Evolutionary conservation across 2,329 filamentous ascomycete genomes (phyloP).

Genomic region (Botrytis deweyae): DNA sequence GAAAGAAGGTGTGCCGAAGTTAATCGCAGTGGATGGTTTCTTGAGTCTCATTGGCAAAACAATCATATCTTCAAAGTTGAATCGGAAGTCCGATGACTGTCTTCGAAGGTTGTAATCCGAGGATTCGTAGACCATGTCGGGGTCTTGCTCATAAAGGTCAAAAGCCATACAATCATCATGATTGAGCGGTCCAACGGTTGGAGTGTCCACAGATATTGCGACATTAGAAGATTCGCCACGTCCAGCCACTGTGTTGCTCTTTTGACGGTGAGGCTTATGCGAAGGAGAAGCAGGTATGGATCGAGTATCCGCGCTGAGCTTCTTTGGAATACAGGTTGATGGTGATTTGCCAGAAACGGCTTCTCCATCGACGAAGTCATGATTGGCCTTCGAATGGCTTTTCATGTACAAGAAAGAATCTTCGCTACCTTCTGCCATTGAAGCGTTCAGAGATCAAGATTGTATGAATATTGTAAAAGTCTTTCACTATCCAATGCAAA

Average conservation of each 20-base stretch:
- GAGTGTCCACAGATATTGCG: neutral
- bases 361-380: neutral
- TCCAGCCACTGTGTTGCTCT: neutral
- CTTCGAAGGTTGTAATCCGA: conserved; percentile 10
- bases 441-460: conserved; percentile 2
- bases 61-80: conserved; percentile 21
- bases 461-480: conserved; percentile 11
- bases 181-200: neutral
- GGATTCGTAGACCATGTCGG: conserved; percentile 3
- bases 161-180: conserved; percentile 19
- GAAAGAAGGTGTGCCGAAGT: neutral
- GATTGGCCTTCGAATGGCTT: neutral
- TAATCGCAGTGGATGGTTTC: neutral
- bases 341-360: neutral
- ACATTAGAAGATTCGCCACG: neutral
- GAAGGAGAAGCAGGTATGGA: neutral
- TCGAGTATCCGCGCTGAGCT: neutral
- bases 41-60: conserved; percentile 19
- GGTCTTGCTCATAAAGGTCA: conserved; percentile 21
- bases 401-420: conserved; percentile 20
- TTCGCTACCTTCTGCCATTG: conserved; percentile 19
- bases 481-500: conserved; percentile 16
- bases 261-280: neutral
- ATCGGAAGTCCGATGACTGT: conserved; percentile 9
- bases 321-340: conserved; percentile 7